Conservation (phyloP, 2,329 filamentous ascomycete species). For the Xylaria multiplex region DNA sequence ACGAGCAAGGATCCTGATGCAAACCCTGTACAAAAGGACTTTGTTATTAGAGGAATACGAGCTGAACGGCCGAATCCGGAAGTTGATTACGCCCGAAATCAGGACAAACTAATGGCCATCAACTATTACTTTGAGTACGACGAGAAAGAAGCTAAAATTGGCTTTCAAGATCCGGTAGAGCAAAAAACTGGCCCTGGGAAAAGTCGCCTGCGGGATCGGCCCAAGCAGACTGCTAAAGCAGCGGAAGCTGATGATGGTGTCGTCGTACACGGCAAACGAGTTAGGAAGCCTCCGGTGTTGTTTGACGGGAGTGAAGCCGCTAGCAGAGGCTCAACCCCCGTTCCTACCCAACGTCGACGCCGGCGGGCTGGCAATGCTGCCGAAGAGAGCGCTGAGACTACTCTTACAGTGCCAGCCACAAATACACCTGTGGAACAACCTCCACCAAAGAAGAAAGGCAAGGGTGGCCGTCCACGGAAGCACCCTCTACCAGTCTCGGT, state of each 20-base stretch:
- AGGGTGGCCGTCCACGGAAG: constrained; percentile 48
- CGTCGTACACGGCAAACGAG: constrained; percentile 62
- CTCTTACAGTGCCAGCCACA: constrained; percentile 25
- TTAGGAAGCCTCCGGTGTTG: constrained; percentile 61
- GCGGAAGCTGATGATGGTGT: constrained; percentile 61
- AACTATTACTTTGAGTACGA: constrained; percentile 71
- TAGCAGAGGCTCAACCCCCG: constrained; percentile 64
- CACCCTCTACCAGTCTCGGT: constrained; percentile 41
- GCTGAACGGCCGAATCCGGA: constrained; percentile 55
- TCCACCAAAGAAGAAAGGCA: constrained; percentile 47
- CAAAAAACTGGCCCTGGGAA: constrained; percentile 67
- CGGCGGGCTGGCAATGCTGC: constrained; percentile 38
- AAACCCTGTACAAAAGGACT: constrained; percentile 60
- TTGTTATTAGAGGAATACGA: constrained; percentile 64
- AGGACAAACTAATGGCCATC: constrained; percentile 68
- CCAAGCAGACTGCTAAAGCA: constrained; percentile 67
- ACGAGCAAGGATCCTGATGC: constrained; percentile 55
- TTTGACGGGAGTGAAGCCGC: constrained; percentile 62
- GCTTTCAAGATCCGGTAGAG: constrained; percentile 66
- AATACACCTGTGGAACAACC: constrained; percentile 38
- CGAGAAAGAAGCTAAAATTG: constrained; percentile 65
- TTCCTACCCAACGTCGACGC: constrained; percentile 45
- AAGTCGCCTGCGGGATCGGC: constrained; percentile 65
- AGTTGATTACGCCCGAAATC: constrained; percentile 57
- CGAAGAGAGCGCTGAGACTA: constrained; percentile 43